Evolutionary conservation across 768 basidiomycete species (phyloP).

Genomic region (Austroboletus festivus): DNA sequence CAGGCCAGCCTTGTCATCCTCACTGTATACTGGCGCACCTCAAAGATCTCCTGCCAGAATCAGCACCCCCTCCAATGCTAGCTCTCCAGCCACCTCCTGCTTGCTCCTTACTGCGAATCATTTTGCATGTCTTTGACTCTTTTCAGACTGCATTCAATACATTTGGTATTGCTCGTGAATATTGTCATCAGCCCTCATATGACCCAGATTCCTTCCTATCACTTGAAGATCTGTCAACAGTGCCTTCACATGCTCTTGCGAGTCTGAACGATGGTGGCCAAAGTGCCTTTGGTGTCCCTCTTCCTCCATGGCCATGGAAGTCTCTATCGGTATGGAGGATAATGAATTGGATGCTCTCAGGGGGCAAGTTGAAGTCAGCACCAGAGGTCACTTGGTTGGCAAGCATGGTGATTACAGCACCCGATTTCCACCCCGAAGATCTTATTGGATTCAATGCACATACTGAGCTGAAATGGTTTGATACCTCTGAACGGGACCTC

Average conservation of each 20-base stretch:
- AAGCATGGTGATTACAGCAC: background rate
- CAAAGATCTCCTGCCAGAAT: background rate
- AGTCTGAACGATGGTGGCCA: too few relatives aligned
- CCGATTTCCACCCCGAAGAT: background rate
- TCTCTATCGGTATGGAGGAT: slow-evolving; percentile 5
- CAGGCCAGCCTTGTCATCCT: too few relatives aligned
- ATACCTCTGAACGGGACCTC: background rate
- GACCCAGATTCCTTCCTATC: background rate
- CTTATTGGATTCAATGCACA: background rate
- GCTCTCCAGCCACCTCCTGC: background rate
- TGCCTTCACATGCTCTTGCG: too few relatives aligned
- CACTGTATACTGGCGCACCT: too few relatives aligned
- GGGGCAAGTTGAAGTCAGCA: background rate
- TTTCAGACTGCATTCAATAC: background rate
- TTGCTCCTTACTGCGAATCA: background rate
- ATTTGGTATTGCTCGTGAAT: background rate
- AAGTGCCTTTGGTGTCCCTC: background rate
- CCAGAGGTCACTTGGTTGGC: background rate
- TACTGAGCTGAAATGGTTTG: background rate
- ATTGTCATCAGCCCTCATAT: background rate
- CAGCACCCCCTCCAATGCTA: background rate
- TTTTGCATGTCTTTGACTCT: background rate
- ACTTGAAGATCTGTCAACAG: background rate
- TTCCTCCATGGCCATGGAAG: slow-evolving; percentile 13
- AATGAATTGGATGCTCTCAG: background rate